A percentile compares a stretch with the other conserved stretches of the same genome.
phyloP scores from a whole-genome alignment of 768 basidiomycete species.

The Panaeolus papilionaceus region DNA sequence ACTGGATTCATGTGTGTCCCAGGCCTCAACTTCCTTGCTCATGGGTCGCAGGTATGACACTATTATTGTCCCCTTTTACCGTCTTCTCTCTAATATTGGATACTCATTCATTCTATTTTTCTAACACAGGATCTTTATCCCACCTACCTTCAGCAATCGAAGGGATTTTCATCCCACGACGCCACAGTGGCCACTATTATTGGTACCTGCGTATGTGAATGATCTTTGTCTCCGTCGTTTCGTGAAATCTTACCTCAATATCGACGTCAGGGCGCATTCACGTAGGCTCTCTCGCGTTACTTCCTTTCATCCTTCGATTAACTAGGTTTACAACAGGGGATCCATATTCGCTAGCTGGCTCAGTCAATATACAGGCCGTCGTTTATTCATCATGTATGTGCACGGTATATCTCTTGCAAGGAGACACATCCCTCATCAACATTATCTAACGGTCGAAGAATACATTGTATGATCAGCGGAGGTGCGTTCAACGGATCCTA shows the following conservation, averaged over 20 bases:
- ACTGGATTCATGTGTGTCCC: neutral
- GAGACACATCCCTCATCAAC: too few species aligned
- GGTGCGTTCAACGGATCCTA: slow-evolving; percentile 32
- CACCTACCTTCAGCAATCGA: slow-evolving; percentile 70
- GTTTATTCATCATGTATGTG: slow-evolving; percentile 75
- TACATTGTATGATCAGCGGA: slow-evolving; percentile 62
- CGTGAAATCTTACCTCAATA: neutral
- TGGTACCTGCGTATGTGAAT: slow-evolving; percentile 62
- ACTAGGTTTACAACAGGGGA: slow-evolving; percentile 46
- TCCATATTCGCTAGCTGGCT: slow-evolving; percentile 74
- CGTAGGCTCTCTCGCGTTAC: slow-evolving; percentile 30
- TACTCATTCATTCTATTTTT: neutral
- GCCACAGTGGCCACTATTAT: slow-evolving; percentile 84
- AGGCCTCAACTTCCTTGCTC: slow-evolving; percentile 82
- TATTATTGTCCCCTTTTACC: neutral
- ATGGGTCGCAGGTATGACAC: slow-evolving; percentile 61
- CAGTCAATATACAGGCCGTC: slow-evolving; percentile 80
- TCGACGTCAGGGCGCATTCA: slow-evolving; percentile 41
- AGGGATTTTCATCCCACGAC: slow-evolving; percentile 60
- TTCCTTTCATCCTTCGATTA: neutral
- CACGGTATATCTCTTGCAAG: neutral
- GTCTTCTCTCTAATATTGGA: neutral
- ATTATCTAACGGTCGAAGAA: slow-evolving; percentile 32
- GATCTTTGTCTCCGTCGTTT: neutral
- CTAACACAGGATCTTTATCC: slow-evolving; percentile 70